Evolutionary conservation across 1,284 basidiomycete genomes (phyloP).

Genomic region (Cyathus pygmaeus): DNA sequence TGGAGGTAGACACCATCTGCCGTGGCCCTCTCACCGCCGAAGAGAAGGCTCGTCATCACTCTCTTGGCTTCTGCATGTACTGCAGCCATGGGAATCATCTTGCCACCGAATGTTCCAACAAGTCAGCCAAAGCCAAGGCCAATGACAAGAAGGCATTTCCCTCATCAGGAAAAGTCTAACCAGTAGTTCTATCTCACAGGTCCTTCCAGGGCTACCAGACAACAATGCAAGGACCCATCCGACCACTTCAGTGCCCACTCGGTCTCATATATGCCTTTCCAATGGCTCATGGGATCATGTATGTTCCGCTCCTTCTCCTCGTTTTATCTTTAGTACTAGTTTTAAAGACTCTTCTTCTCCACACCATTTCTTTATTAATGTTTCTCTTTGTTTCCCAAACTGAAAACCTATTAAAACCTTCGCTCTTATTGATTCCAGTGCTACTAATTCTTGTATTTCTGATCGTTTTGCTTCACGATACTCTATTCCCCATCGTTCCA

Average conservation of each 20-base stretch:
- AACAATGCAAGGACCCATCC: constrained; percentile 28
- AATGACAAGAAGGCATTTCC: constrained; percentile 12
- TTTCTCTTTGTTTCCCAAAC: constrained; percentile 41
- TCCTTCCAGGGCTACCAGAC: constrained; percentile 34
- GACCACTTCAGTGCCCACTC: constrained; percentile 14
- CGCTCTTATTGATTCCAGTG: constrained; percentile 48
- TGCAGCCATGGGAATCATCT: constrained; percentile 35
- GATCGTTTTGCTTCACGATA: constrained; percentile 40
- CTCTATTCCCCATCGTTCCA: constrained; percentile 33
- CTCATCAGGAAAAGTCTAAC: constrained; percentile 44
- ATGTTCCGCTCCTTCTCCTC: constrained; percentile 11
- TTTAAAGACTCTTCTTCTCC: constrained; percentile 15
- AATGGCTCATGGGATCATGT: constrained; percentile 17
- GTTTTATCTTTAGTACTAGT: constrained; percentile 11
- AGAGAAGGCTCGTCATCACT: constrained; percentile 32
- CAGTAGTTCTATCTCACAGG: constrained; percentile 17
- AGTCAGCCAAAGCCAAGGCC: constrained; percentile 13
- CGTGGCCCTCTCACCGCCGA: constrained; percentile 26
- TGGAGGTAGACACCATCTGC: constrained; percentile 30
- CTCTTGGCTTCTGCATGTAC: constrained; percentile 35
- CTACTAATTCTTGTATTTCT: constrained; percentile 46
- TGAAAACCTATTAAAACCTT: constrained; percentile 36
- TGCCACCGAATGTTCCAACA: constrained; percentile 36
- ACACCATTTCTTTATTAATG: constrained; percentile 45
- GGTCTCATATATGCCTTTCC: constrained; percentile 8